phyloP scores from a whole-genome alignment of 352 stramenopile species.

The Elongisporangium undulatum region DNA sequence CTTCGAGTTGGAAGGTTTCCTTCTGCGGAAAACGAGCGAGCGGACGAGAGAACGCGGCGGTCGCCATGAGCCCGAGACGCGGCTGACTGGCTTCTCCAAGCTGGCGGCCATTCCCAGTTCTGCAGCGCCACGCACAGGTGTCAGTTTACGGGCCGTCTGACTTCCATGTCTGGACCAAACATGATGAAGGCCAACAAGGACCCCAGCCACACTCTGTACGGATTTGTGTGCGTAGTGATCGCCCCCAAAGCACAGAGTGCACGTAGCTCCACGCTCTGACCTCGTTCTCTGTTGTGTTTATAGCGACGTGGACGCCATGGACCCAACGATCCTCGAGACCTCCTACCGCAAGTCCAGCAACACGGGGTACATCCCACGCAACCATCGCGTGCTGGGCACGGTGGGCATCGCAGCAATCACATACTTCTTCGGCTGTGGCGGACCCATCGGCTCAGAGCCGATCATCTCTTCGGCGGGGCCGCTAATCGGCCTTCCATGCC shows the following conservation, averaged over 20 bases:
- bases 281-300: background rate
- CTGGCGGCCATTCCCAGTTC: background rate
- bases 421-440: constrained; percentile 31
- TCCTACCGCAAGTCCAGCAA: constrained; percentile 19
- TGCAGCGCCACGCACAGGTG: background rate
- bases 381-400: constrained; percentile 24
- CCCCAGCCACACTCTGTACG: background rate
- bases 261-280: no score
- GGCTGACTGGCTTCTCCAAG: background rate
- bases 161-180: background rate
- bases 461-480: constrained; percentile 26
- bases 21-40: background rate
- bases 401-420: constrained; percentile 23
- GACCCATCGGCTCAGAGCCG: constrained; percentile 26
- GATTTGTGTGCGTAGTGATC: background rate
- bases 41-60: background rate
- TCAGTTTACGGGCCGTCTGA: no score
- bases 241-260: background rate
- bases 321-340: constrained; percentile 15
- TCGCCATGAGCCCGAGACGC: background rate
- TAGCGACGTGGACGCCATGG: constrained; percentile 17
- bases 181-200: background rate
- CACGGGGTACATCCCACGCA: constrained; percentile 1
- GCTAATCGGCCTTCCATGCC: constrained; percentile 73
- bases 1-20: background rate